Conservation (phyloP, 345 rosid species). For the Cardamine occulta region DNA sequence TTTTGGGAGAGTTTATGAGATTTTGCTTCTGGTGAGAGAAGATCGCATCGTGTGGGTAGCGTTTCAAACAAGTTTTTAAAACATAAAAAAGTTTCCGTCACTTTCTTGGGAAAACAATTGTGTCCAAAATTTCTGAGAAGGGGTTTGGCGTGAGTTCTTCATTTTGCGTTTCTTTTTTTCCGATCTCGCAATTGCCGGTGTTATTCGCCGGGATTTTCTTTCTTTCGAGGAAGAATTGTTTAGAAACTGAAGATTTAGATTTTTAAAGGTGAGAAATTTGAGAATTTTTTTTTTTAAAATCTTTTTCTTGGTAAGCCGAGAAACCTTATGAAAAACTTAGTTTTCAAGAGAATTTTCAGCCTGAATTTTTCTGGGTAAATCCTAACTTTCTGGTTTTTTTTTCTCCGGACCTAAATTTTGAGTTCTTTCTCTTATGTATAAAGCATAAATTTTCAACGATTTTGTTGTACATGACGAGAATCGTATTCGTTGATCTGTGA, state of each 20-base stretch:
- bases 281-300: not conserved
- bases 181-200: constrained; percentile 49
- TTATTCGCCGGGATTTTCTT: constrained; percentile 39
- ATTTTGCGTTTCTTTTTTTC: constrained; percentile 26
- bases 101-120: constrained; percentile 51
- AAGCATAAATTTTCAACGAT: not conserved
- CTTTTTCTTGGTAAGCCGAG: too few relatives aligned
- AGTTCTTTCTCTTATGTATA: not conserved
- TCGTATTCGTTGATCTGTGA: constrained; percentile 26
- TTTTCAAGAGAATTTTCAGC: not conserved
- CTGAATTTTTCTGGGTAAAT: not conserved
- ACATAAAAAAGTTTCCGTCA: constrained; percentile 26
- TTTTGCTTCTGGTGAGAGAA: constrained; percentile 40
- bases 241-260: constrained; percentile 9
- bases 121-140: constrained; percentile 45
- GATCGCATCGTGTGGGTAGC: constrained; percentile 47
- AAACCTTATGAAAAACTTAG: too few relatives aligned
- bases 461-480: not conserved
- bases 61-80: constrained; percentile 34
- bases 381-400: not conserved
- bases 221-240: not conserved
- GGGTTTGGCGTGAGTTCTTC: constrained; percentile 36
- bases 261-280: constrained; percentile 22
- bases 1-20: constrained; percentile 42
- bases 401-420: not conserved